These are phyloP conservation scores for Trichosporon sp. DNA, from an alignment of 1,284 basidiomycete genomes.

Conservation along the genomic window DNA sequence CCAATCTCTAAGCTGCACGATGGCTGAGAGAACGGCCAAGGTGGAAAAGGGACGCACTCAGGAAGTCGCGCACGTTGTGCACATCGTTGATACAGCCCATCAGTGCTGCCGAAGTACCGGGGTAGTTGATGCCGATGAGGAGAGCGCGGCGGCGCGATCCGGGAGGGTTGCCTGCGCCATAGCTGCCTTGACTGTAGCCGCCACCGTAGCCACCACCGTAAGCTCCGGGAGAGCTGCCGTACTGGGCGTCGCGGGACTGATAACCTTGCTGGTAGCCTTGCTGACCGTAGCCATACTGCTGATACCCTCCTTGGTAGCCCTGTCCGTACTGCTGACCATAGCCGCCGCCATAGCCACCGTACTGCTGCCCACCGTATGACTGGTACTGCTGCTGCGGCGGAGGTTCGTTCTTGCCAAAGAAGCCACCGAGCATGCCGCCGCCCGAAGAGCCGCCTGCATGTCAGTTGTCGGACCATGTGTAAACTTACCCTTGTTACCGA, in stretches of 20 bases:
- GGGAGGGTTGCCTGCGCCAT: neutral
- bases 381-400: neutral
- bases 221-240: neutral
- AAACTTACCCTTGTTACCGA: neutral
- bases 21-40: neutral
- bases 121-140: conserved; percentile 61
- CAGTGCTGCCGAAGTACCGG: conserved; percentile 59
- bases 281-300: neutral
- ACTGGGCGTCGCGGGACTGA: neutral
- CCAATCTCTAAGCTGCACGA: too few relatives aligned
- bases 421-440: neutral
- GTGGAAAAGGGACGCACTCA: conserved; percentile 37
- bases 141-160: conserved; percentile 2
- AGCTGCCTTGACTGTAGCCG: neutral
- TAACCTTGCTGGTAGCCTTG: too few relatives aligned
- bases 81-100: conserved; percentile 85
- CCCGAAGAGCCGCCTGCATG: neutral
- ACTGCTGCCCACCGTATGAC: neutral
- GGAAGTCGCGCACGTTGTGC: conserved; percentile 66
- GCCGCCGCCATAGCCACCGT: conserved; percentile 1
- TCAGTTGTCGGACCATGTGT: neutral
- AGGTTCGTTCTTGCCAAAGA: neutral
- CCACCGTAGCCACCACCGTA: neutral
- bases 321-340: too few relatives aligned
- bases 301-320: too few relatives aligned